These are phyloP conservation scores for Epichloe typhina DNA, from an alignment of 2,329 filamentous ascomycete genomes.

Conservation along the genomic window DNA sequence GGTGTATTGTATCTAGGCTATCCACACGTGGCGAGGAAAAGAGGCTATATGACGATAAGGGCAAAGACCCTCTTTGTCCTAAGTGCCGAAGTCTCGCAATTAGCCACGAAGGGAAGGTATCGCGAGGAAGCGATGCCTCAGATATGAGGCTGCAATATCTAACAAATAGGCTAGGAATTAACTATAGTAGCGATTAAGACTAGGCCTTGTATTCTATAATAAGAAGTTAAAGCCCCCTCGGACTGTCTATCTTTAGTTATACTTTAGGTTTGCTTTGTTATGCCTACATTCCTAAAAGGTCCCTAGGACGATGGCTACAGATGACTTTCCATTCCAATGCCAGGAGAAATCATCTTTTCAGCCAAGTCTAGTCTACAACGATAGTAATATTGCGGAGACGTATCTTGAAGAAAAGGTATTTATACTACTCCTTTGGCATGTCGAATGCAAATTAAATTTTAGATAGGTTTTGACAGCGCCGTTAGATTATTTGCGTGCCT, in stretches of 20 bases:
- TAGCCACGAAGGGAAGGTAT: too few relatives aligned
- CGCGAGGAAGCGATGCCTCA: too few relatives aligned
- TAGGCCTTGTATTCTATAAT: neutral
- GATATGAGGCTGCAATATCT: too few relatives aligned
- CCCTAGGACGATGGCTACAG: neutral
- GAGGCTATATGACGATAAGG: too few relatives aligned
- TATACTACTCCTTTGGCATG: neutral
- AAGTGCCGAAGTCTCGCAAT: too few relatives aligned
- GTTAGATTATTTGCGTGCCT: constrained; percentile 1
- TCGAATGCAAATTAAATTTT: neutral
- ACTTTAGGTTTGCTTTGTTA: too few relatives aligned
- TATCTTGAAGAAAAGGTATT: neutral
- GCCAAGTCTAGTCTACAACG: neutral
- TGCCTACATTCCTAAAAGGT: neutral
- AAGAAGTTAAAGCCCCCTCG: neutral
- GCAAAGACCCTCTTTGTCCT: too few relatives aligned
- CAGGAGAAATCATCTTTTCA: neutral
- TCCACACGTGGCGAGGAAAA: too few relatives aligned
- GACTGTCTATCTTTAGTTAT: too few relatives aligned
- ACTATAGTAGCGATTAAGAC: neutral
- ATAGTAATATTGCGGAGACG: neutral
- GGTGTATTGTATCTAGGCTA: too few relatives aligned
- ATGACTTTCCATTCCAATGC: neutral
- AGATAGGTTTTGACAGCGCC: neutral
- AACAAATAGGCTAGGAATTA: neutral